Percentiles rank a stretch among this genome's conserved stretches.
Conservation (phyloP, 2,329 filamentous ascomycete species). For the Trichoderma lentiforme region DNA sequence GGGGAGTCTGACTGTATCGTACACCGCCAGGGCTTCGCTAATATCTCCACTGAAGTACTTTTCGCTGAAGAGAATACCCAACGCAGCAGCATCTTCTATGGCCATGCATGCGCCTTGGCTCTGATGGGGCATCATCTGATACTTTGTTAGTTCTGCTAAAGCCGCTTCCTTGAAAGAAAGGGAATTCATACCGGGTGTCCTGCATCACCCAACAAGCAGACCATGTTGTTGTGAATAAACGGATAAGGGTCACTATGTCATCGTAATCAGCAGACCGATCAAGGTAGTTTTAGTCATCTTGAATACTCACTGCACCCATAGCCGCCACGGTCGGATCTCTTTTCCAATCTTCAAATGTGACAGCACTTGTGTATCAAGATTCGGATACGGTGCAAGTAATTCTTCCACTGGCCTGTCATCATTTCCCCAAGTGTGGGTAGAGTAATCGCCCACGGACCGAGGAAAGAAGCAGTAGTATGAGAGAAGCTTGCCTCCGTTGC, state of each 20-base stretch:
- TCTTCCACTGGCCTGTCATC: slow-evolving; percentile 54
- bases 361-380: slow-evolving; percentile 56
- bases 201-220: slow-evolving; percentile 63
- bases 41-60: slow-evolving; percentile 47
- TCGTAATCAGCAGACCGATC: neutral
- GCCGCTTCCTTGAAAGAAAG: neutral
- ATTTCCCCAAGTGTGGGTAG: slow-evolving; percentile 57
- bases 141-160: neutral
- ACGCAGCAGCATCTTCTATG: slow-evolving; percentile 61
- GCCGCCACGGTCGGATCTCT: slow-evolving; percentile 62
- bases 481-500: slow-evolving; percentile 61
- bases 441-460: slow-evolving; percentile 53
- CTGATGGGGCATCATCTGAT: slow-evolving; percentile 67
- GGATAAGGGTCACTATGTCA: slow-evolving; percentile 50
- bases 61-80: slow-evolving; percentile 59
- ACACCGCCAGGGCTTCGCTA: slow-evolving; percentile 45
- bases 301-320: slow-evolving; percentile 52
- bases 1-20: slow-evolving; percentile 52
- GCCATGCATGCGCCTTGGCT: slow-evolving; percentile 68
- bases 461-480: slow-evolving; percentile 71
- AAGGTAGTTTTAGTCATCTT: neutral
- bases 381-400: slow-evolving; percentile 57
- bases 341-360: slow-evolving; percentile 56
- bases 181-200: slow-evolving; percentile 53
- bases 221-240: slow-evolving; percentile 48